These are phyloP conservation scores for Lentinula sp. DNA, from an alignment of 768 basidiomycete species.

Conservation along the genomic window DNA sequence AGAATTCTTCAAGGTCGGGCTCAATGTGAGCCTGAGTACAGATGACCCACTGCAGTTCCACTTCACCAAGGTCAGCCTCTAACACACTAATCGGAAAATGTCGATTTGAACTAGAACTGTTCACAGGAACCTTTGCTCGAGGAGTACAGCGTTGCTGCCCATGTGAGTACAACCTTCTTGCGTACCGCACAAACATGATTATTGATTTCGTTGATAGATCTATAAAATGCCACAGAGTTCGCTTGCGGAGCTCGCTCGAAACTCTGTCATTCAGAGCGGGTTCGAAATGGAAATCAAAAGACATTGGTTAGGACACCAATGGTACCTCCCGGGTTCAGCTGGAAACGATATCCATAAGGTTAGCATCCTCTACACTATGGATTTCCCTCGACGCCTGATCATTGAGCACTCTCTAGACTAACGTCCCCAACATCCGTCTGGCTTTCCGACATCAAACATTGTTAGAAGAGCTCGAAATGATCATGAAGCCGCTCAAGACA, in stretches of 20 bases:
- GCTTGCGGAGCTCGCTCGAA: slow-evolving; percentile 94
- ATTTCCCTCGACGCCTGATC: not conserved
- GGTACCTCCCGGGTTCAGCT: slow-evolving; percentile 88
- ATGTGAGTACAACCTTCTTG: slow-evolving; percentile 42
- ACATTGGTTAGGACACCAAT: slow-evolving; percentile 89
- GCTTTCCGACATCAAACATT: slow-evolving; percentile 90
- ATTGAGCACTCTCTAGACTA: slow-evolving; percentile 54
- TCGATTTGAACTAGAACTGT: not conserved
- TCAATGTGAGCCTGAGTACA: slow-evolving; percentile 95
- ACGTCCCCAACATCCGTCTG: slow-evolving; percentile 88
- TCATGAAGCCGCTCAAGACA: slow-evolving; percentile 22
- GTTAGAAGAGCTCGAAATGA: slow-evolving; percentile 75
- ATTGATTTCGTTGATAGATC: slow-evolving; percentile 47
- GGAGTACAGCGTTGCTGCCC: slow-evolving; percentile 97
- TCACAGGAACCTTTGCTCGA: slow-evolving; percentile 86
- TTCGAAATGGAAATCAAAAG: slow-evolving; percentile 99
- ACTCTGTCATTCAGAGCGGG: slow-evolving; percentile 93
- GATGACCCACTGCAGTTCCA: slow-evolving; percentile 97
- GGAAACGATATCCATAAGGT: slow-evolving; percentile 98
- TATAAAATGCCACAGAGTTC: slow-evolving; percentile 95
- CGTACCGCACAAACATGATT: not conserved
- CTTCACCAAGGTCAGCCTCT: slow-evolving; percentile 75
- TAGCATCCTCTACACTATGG: slow-evolving; percentile 8
- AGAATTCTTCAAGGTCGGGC: slow-evolving; percentile 92
- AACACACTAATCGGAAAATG: not conserved